Evolutionary conservation across 2,329 filamentous ascomycete genomes (phyloP).

Genomic region (Penicillium decumbens): DNA sequence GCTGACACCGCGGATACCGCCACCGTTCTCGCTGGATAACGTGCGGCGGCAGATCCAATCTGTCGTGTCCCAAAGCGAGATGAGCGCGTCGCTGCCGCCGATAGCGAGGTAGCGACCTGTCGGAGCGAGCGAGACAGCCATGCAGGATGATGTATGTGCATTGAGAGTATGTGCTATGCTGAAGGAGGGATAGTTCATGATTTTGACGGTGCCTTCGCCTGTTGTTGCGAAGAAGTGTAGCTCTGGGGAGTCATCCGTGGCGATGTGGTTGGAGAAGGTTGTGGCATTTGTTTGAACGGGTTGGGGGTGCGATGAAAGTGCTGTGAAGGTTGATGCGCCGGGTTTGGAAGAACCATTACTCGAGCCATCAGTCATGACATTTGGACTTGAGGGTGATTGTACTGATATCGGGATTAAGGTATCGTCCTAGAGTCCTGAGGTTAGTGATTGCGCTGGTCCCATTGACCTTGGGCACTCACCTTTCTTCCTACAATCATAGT

Average conservation of each 20-base stretch:
- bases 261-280: constrained; percentile 44
- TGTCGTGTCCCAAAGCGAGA: constrained; percentile 50
- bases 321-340: constrained; percentile 32
- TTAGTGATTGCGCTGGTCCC: background rate
- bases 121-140: constrained; percentile 44
- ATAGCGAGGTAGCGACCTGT: constrained; percentile 48
- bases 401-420: constrained; percentile 45
- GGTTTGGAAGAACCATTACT: constrained; percentile 12
- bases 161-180: constrained; percentile 43
- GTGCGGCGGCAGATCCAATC: constrained; percentile 50
- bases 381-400: constrained; percentile 38
- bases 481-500: constrained; percentile 46
- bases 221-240: constrained; percentile 47
- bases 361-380: constrained; percentile 21
- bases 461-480: constrained; percentile 26
- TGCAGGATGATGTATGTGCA: constrained; percentile 48
- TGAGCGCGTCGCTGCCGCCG: constrained; percentile 47
- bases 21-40: constrained; percentile 43
- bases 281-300: constrained; percentile 47
- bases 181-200: constrained; percentile 47
- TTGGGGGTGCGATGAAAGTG: constrained; percentile 43
- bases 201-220: constrained; percentile 48
- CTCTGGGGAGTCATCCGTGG: constrained; percentile 33
- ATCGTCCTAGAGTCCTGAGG: constrained; percentile 38
- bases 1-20: constrained; percentile 45